Evolutionary conservation across 805 yeast species (phyloP), one percentile per base, ranked within the genome.

Genomic region (Candida xiaguanensis): DNA sequence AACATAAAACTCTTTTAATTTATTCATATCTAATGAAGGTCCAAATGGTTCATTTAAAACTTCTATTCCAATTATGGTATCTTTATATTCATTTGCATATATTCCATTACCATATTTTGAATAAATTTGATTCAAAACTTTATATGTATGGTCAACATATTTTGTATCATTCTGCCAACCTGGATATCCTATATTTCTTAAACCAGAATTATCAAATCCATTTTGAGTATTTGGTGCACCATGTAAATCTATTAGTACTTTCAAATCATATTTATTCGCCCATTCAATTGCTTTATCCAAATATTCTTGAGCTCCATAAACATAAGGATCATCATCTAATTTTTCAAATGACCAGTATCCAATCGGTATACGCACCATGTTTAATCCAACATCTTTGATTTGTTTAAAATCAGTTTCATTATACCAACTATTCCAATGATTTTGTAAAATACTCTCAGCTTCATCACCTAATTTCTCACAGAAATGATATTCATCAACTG

Each of bases 201-300:
- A 59, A 24, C 95, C 95, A 6, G 87, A 79, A 51, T 85, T 86
- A 52, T 85, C 91, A 65, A 85, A 85, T 11, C 95, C 95, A 57
- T 86, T 86, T 53, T 86, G 95, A 1, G 90, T 81, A 1, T 91
- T 93, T 5, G 95, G 93, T 8, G 74, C 81, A 11, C 93, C 89
- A 51, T 86, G 95, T 39, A 86, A 60, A 53, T 86, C 95, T 37
- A 86, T 62, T 82, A 85, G 79, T 3, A 80, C 83, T 42, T 82
- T 75, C 44, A 86, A 61, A 12, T 71, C 80, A 48, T 80, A 58
- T 29, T 66, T 65, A 16, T 74, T 59, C 14, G 84, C 78, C 95
- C 95, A 86, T 34, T 65, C 74, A 27, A 86, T 61, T 1, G 87
- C 85, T 41, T 74, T 60, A 33, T 82, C 77, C 42, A 86, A 60